Conservation (phyloP, 345 rosid genomes). For the Trapa incisa region DNA sequence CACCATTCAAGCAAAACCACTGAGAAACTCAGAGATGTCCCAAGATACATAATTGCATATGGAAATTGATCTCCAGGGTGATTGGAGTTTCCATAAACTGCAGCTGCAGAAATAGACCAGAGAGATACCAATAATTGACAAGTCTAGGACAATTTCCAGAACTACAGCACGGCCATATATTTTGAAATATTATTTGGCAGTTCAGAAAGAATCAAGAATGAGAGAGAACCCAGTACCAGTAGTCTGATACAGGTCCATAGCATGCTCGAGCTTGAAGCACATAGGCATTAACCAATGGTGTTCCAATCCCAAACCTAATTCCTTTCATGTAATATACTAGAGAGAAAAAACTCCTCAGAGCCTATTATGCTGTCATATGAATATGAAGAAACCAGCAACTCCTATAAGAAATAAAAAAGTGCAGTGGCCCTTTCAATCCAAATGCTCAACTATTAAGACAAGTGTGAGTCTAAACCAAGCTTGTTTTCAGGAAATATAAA, state of each 20-base stretch:
- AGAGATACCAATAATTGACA: background rate
- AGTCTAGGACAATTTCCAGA: background rate
- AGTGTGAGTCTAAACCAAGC: no score
- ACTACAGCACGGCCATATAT: background rate
- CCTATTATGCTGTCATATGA: no score
- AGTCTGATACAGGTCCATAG: background rate
- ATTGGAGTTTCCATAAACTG: background rate
- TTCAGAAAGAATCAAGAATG: background rate
- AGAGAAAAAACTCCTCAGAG: no score
- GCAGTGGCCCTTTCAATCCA: no score
- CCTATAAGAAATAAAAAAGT: no score
- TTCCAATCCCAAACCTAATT: background rate
- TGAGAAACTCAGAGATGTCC: background rate
- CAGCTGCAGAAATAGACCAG: background rate
- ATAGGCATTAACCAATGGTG: background rate
- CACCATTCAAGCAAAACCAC: slow-evolving; percentile 8
- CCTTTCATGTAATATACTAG: background rate
- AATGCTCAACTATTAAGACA: no score
- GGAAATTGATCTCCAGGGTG: background rate
- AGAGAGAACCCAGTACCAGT: background rate
- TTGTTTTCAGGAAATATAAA: no score
- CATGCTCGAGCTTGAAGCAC: background rate
- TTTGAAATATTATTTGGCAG: background rate
- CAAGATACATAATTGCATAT: background rate
- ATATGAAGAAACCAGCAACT: no score